Evolutionary conservation across 345 rosid genomes (phyloP), one percentile per base, ranked within the genome.

Genomic region (Tarenaya hassleriana): DNA sequence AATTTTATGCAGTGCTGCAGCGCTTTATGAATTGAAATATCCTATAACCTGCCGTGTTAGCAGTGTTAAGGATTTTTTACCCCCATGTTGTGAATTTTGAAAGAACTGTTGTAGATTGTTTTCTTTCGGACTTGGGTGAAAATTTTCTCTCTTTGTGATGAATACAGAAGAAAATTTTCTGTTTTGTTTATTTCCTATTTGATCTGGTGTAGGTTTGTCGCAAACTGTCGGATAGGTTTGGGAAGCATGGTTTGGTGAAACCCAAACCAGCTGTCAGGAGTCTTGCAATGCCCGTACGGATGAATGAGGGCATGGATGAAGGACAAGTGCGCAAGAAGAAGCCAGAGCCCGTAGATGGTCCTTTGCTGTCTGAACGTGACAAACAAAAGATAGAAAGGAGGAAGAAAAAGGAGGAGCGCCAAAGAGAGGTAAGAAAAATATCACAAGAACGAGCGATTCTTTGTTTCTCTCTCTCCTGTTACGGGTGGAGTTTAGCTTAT

Each of bases 291-390:
- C 98, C 98, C 5, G 69, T 92, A 13, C 71, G 98, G 62, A 92
- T 92, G 98, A 74, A 92, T 47, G 98, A 88, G n/a, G 98, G 98
- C 34, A 81, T 92, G 97, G 97, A 92, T 14, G 98, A 88, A 67
- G 95, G 76, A 58, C 88, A 60, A 34, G 79, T 76, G 4, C 85
- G 83, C 79, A 92, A 91, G 83, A 92, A 84, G 84, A 84, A 84
- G 73, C 86, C 88, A n/a, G 98, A 92, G 83, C 71, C 73, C 0
- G 33, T 64, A 0, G 98, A 92, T 46, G 97, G 98, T 17, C 98
- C 98, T 5, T 13, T 88, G 53, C 58, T 92, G 44, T 69, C 95
- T 0, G 96, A 92, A 68, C 95, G 98, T 37, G 98, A 92, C 60
- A 61, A 61, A 46, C 56, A 60, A 15, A 92, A 85, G 83, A 24